Percentiles rank a stretch among this genome's conserved stretches.
These are phyloP conservation scores for Fraxinus latifolia DNA, from an alignment of 305 asterid species.

Conservation along the genomic window DNA sequence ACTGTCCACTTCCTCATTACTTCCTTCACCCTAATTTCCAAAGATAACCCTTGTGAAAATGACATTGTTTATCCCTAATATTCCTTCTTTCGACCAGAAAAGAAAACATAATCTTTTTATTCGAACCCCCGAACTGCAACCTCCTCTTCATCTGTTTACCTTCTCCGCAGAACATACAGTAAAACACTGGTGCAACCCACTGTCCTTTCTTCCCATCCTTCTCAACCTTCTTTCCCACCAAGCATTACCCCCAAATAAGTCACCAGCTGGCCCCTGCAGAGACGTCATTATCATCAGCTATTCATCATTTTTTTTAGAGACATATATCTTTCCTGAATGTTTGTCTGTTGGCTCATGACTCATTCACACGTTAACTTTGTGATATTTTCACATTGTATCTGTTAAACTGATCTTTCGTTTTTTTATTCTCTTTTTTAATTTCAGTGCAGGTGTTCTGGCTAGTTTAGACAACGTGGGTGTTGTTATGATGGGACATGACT, in stretches of 20 bases:
- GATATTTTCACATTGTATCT: slow-evolving; percentile 4
- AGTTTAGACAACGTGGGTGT: slow-evolving; percentile 11
- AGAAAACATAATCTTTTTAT: background rate
- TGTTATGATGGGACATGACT: slow-evolving; percentile 13
- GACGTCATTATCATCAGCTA: background rate
- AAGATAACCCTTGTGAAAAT: background rate
- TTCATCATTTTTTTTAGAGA: background rate
- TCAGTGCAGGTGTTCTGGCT: slow-evolving; percentile 31
- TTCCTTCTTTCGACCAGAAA: background rate
- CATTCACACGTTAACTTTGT: background rate
- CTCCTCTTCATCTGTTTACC: background rate
- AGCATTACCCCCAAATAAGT: background rate
- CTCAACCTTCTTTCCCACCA: background rate
- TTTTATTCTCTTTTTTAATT: slow-evolving; percentile 11
- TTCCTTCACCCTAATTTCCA: background rate
- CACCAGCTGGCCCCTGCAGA: background rate
- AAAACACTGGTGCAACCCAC: background rate
- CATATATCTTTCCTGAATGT: slow-evolving; percentile 9
- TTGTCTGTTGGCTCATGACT: background rate
- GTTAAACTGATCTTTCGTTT: background rate
- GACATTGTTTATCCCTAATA: background rate
- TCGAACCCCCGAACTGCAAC: background rate
- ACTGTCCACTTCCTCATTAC: too few species aligned
- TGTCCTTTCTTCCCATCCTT: slow-evolving; percentile 5
- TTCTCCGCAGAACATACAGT: background rate